Evolutionary conservation across 1,284 basidiomycete genomes (phyloP).

Genomic region (Puccinia coronata): DNA sequence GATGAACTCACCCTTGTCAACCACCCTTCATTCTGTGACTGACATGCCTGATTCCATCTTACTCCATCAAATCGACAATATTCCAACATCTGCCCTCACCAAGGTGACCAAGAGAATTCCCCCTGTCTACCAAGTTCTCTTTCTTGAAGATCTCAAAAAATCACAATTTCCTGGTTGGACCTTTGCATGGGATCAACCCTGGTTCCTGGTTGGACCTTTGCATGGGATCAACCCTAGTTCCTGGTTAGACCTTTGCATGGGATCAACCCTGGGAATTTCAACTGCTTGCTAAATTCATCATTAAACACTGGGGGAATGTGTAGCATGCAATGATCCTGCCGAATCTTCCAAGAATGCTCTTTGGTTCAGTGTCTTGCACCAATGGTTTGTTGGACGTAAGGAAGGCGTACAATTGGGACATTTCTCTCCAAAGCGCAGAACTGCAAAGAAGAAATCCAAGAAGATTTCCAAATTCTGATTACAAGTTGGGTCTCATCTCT

Average conservation of each 20-base stretch:
- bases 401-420: background rate
- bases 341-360: background rate
- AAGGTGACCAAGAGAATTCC: background rate
- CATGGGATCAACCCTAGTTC: too few species aligned
- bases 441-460: background rate
- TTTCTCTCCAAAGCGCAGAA: background rate
- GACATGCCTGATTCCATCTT: background rate
- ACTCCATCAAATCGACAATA: background rate
- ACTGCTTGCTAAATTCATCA: background rate
- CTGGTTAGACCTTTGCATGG: conserved; percentile 20
- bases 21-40: background rate
- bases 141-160: background rate
- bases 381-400: background rate
- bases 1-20: background rate
- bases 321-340: background rate
- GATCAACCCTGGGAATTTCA: conserved; percentile 2
- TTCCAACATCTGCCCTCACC: background rate
- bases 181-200: too few species aligned
- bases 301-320: conserved; percentile 8
- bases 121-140: background rate
- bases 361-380: background rate
- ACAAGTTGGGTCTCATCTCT: background rate
- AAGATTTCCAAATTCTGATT: background rate
- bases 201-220: too few species aligned
- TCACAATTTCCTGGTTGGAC: conserved; percentile 2